A percentile compares a stretch with the other conserved stretches of the same genome.
phyloP scores from a whole-genome alignment of 129 eudicot genomes.

The Apium graveolens region DNA sequence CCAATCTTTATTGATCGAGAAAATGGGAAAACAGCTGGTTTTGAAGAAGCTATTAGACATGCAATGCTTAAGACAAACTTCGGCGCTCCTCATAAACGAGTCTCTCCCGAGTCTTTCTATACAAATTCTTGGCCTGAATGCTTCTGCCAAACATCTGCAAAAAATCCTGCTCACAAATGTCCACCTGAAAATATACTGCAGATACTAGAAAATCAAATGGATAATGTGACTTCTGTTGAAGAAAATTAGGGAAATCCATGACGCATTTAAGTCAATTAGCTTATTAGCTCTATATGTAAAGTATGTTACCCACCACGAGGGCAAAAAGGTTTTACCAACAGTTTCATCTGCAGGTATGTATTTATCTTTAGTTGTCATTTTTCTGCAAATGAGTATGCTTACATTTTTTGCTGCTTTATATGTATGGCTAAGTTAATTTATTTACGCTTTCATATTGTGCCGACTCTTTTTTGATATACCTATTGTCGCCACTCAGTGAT shows the following conservation, averaged over 20 bases:
- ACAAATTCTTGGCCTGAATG: conserved; percentile 99
- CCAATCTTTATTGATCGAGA: conserved; percentile 74
- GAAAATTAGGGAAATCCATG: conserved; percentile 25
- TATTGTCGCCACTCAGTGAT: background rate
- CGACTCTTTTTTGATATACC: background rate
- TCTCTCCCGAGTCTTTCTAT: conserved; percentile 77
- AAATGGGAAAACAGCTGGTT: conserved; percentile 47
- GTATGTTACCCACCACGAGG: background rate
- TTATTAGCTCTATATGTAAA: background rate
- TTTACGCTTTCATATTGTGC: no score
- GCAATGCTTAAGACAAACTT: conserved; percentile 76
- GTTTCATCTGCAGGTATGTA: background rate
- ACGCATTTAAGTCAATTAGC: background rate
- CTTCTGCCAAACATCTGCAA: conserved; percentile 61
- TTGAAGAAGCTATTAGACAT: conserved; percentile 71
- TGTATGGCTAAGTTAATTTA: background rate
- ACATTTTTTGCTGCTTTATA: background rate
- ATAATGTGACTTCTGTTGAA: conserved; percentile 25
- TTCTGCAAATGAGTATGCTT: background rate
- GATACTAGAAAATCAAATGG: conserved; percentile 44
- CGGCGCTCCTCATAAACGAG: conserved; percentile 81
- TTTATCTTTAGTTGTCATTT: background rate
- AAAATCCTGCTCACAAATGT: conserved; percentile 62
- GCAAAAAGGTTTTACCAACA: background rate
- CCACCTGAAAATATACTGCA: conserved; percentile 73